These are phyloP conservation scores for Tagetes erecta DNA, from an alignment of 129 eudicot genomes.

Conservation along the genomic window DNA sequence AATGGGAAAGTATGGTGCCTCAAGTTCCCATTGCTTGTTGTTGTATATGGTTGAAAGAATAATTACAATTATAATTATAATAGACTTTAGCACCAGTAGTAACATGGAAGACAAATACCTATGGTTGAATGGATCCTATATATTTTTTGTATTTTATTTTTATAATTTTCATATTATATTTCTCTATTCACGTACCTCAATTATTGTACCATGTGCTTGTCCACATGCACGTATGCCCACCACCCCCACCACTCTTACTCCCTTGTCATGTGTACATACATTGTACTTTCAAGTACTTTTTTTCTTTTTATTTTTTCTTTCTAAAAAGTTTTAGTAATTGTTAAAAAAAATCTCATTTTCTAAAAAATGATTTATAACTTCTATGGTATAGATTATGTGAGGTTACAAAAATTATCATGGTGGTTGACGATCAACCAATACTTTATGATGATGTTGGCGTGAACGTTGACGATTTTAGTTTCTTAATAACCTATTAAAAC, in stretches of 20 bases:
- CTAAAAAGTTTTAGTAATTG: neutral
- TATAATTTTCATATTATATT: neutral
- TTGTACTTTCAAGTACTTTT: conserved; percentile 74
- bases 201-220: conserved; percentile 43
- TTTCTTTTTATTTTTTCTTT: neutral
- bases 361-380: neutral
- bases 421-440: neutral
- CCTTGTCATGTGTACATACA: conserved; percentile 50
- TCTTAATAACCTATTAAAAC: neutral
- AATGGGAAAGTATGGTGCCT: conserved; percentile 14
- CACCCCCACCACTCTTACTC: conserved; percentile 22
- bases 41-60: conserved; percentile 5
- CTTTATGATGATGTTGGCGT: neutral
- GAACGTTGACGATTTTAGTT: neutral
- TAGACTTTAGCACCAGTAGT: conserved; percentile 22
- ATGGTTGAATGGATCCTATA: conserved; percentile 29
- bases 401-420: neutral
- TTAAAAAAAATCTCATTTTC: neutral
- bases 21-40: conserved; percentile 28
- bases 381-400: no score
- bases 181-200: conserved; percentile 35
- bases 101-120: conserved; percentile 43
- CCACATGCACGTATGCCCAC: conserved; percentile 57
- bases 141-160: neutral
- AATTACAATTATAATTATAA: no score